Percentiles rank a stretch among this genome's conserved stretches.
Conservation (phyloP, 495 filamentous ascomycete species). For the Podospora conica region DNA sequence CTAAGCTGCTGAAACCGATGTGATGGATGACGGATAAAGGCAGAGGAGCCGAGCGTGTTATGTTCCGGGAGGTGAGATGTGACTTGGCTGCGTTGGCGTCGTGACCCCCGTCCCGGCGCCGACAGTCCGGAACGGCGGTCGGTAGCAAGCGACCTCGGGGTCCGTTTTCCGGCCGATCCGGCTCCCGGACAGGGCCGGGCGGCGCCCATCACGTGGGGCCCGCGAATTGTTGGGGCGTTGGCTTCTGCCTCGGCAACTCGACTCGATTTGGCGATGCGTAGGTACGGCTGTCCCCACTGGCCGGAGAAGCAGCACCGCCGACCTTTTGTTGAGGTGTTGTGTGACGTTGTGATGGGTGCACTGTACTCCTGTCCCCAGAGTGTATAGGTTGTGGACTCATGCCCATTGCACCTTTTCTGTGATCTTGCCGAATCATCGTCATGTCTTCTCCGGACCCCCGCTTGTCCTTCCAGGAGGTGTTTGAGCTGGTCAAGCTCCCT, state of each 20-base stretch:
- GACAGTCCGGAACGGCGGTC: neutral
- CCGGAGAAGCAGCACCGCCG: neutral
- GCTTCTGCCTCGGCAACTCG: neutral
- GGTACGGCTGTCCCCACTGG: neutral
- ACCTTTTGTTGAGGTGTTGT: neutral
- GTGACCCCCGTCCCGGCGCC: neutral
- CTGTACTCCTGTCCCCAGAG: neutral
- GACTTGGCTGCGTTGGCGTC: too few relatives aligned
- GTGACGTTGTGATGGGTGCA: neutral
- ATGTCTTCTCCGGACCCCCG: constrained; percentile 18
- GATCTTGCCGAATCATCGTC: neutral
- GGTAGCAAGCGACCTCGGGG: neutral
- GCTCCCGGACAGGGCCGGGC: neutral
- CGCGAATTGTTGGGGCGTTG: neutral
- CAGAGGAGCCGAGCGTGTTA: neutral
- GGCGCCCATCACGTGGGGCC: neutral
- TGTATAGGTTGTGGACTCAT: too few relatives aligned
- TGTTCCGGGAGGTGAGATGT: neutral
- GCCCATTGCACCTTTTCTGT: neutral
- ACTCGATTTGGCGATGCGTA: neutral
- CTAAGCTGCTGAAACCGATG: neutral
- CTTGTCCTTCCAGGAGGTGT: constrained; percentile 34
- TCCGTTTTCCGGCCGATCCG: neutral
- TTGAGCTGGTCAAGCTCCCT: constrained; percentile 32
- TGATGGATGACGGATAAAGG: neutral